Base-by-base conservation (phyloP, 768 basidiomycete genomes). In the Hypholoma fasciculare region DNA sequence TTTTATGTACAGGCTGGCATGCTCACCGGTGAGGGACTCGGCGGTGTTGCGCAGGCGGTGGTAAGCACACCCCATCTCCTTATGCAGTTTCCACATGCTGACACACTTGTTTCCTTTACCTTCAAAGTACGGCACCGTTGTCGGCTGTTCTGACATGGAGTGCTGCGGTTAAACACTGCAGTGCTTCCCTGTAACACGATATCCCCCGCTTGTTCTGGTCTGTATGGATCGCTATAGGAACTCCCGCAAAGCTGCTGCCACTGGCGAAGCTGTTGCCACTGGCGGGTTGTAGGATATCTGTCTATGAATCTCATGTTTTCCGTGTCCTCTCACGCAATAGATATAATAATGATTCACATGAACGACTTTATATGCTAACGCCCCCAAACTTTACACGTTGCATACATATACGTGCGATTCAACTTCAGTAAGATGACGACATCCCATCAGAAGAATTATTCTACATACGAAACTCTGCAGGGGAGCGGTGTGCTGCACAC, bases 21-120 rank as follows among this genome's bases (percentile, higher is more conserved):
- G 57, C 71, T 85, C 34, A 82, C 83, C 37, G 84, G 84, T 27
- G 84, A 85, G 61, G 85, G 85, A 70, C 73, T 86, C 36, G 85
- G 83, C 27, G 85, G 84, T 65, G 83, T 86, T 49, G 76, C 85
- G 67, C 79, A 81, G 60, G 83, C 30, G 65, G 71, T 27, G 75
- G 78, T 79, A 63, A 70, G 77, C 73, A 12, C 20, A 23, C 36
- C 19, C 50, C 14, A 27, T 49, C 17, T 50, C 34, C 16, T n/a
- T 3, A 40, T 4, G 51, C 4, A 27, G 4, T 17, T 11, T 2
- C 13, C 13, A 6, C 6, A 34, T 34, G 34, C n/a, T 61, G 19
- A 19, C 38, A 20, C 51, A 4, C 39, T 40, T n/a, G 4, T 54
- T 39, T 30, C 16, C 3, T 56, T 39, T 26, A 19, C 42, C 51